Conservation (phyloP, 2,329 filamentous ascomycete species). For the Scopulariopsis brevicaulis region DNA sequence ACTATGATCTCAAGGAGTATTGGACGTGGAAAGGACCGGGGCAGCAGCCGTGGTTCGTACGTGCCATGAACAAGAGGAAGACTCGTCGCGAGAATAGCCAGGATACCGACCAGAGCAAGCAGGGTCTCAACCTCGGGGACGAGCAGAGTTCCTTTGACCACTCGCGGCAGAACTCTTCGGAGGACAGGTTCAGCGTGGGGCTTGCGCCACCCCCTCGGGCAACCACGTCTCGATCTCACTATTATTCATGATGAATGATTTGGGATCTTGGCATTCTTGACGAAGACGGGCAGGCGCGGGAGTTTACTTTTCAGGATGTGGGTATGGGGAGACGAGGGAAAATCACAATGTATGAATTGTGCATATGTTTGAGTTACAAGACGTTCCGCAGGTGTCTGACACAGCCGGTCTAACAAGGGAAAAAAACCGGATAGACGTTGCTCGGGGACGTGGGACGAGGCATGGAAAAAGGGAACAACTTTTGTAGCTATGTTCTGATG, state of each 20-base stretch:
- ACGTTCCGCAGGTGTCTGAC: not conserved
- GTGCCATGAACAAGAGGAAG: constrained; percentile 15
- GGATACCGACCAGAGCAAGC: constrained; percentile 6
- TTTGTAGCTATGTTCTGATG: not conserved
- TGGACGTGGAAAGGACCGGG: constrained; percentile 41
- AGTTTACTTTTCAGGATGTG: not conserved
- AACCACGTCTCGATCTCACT: constrained; percentile 1
- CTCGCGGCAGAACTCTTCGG: constrained; percentile 4
- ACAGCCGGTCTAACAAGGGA: not conserved
- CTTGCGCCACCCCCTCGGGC: constrained; percentile 6
- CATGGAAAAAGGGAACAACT: not conserved
- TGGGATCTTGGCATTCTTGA: not conserved
- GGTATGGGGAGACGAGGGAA: not conserved
- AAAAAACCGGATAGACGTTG: not conserved
- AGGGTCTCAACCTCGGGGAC: constrained; percentile 7
- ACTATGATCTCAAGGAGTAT: constrained; percentile 44
- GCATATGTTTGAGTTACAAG: not conserved
- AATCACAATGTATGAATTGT: not conserved
- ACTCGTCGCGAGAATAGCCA: constrained; percentile 3
- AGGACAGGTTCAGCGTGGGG: constrained; percentile 6
- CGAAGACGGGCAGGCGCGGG: not conserved
- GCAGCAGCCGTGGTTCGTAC: constrained; percentile 34
- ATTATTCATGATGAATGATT: not conserved
- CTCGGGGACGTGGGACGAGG: not conserved
- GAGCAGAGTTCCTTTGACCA: constrained; percentile 8